Evolutionary conservation across 2,329 filamentous ascomycete species (phyloP), one percentile per base, ranked within the genome.

Genomic region (Byssothecium circinans): DNA sequence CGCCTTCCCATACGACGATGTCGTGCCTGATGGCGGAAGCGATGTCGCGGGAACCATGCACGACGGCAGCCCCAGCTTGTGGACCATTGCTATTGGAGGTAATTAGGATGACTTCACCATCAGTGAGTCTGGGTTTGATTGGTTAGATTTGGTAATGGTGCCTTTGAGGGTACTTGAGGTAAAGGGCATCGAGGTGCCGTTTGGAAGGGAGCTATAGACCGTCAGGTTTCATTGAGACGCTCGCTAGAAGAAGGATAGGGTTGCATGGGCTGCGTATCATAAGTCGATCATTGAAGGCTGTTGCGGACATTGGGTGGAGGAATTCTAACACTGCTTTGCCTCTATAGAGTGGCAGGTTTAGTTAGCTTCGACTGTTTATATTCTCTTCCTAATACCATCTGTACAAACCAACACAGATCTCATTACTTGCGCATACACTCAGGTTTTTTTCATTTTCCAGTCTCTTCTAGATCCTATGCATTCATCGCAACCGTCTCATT

Each of bases 1-100:
- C 61, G 80, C 82, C 0, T 88, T 87, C 60, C 76, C 85, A 0
- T 88, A 86, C 56, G 85, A 88, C 58, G 85, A 88, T 61, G 84
- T 88, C 15, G 80, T 81, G 45, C 78, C 82, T 0, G 73, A 76
- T 49, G 81, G 77, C 15, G 75, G 77, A 22, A 71, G 76, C 53
- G 81, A 86, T 61, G 78, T 80, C 43, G 76, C 75, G 3, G 80
- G 80, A 4, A 74, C 74, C 35, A 75, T 81, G 20, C 69, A 76
- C 41, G 75, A 73, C 18, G 56, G 67, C 1, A 68, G 71, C 54
- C 77, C 78, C 0, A 56, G 62, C 8, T 30, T 76, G 8, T 74
- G 78, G 48, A 71, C 68, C 12, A 65, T 79, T 25, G 65, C 69
- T 44, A 69, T 78, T 34, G 77, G 76, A 19, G 75, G 75, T 22